Percentiles rank a stretch among this genome's conserved stretches.
Evolutionary conservation across 2,329 filamentous ascomycete species (phyloP).

Genomic region (Colletotrichum nymphaeae): DNA sequence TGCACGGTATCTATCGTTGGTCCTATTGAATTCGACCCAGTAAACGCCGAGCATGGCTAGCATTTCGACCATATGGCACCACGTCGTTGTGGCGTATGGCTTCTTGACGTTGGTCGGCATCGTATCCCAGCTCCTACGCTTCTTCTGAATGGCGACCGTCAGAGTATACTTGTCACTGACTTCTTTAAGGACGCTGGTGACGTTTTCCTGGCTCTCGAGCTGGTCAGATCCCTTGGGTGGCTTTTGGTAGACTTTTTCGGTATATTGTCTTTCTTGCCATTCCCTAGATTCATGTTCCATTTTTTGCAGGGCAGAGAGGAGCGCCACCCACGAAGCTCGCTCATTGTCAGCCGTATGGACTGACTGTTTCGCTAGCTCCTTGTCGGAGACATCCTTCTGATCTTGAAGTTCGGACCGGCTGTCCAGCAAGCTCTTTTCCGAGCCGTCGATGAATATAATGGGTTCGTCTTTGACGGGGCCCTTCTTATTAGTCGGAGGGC

Average conservation of each 20-base stretch:
- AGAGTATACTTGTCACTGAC: conserved; percentile 50
- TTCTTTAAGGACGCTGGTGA: not conserved
- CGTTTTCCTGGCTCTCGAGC: not conserved
- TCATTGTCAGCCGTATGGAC: conserved; percentile 69
- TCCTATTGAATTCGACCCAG: conserved; percentile 69
- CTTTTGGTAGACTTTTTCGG: not conserved
- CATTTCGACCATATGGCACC: conserved; percentile 66
- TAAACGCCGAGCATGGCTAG: conserved; percentile 65
- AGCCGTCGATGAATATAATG: conserved; percentile 54
- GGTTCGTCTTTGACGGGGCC: conserved; percentile 46
- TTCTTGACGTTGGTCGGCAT: conserved; percentile 60
- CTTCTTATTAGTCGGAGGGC: conserved; percentile 51
- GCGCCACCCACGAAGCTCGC: conserved; percentile 63
- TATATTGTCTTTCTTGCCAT: conserved; percentile 56
- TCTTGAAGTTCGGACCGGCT: conserved; percentile 45
- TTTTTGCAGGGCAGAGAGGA: conserved; percentile 61
- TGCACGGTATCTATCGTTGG: conserved; percentile 61
- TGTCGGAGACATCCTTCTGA: conserved; percentile 31
- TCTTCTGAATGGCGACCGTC: conserved; percentile 58
- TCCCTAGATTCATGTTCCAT: conserved; percentile 60
- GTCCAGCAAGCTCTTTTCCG: conserved; percentile 45
- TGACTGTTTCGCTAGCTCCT: conserved; percentile 30
- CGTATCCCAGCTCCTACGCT: conserved; percentile 61
- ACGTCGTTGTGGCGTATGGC: conserved; percentile 65
- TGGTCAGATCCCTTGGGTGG: conserved; percentile 13